Evolutionary conservation across 345 rosid genomes (phyloP).

Genomic region (Rubroshorea leprosula): DNA sequence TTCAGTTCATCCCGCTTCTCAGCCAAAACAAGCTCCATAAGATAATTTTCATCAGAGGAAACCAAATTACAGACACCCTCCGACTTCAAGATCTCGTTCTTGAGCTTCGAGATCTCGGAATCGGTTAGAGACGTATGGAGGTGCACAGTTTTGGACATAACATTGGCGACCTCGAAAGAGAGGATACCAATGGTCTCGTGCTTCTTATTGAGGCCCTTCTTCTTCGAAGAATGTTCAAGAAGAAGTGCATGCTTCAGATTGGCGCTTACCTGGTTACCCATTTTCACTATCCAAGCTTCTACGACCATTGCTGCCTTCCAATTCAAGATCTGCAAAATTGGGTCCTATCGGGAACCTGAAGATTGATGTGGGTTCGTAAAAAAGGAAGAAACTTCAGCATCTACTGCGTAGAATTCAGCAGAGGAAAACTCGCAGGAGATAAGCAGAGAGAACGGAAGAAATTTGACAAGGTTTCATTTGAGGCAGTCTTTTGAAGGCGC

Average conservation of each 20-base stretch:
- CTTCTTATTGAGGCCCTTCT: conserved; percentile 33
- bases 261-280: conserved; percentile 92
- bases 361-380: background rate
- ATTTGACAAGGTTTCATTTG: background rate
- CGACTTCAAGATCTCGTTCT: conserved; percentile 56
- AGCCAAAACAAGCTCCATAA: conserved; percentile 67
- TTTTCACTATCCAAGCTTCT: conserved; percentile 87
- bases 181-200: conserved; percentile 56
- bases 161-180: conserved; percentile 87
- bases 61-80: conserved; percentile 57
- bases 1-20: conserved; percentile 83
- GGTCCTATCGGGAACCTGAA: background rate
- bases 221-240: conserved; percentile 40
- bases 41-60: conserved; percentile 56
- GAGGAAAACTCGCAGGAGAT: background rate
- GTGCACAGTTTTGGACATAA: conserved; percentile 82
- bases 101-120: conserved; percentile 67
- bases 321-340: conserved; percentile 9
- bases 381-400: background rate
- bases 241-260: conserved; percentile 85
- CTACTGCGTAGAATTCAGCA: background rate
- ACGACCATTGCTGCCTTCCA: conserved; percentile 64
- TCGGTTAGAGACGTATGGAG: conserved; percentile 77
- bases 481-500: background rate
- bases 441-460: too few relatives aligned